Conservation (phyloP, 2,329 filamentous ascomycete genomes). For the Sclerotinia nivalis region DNA sequence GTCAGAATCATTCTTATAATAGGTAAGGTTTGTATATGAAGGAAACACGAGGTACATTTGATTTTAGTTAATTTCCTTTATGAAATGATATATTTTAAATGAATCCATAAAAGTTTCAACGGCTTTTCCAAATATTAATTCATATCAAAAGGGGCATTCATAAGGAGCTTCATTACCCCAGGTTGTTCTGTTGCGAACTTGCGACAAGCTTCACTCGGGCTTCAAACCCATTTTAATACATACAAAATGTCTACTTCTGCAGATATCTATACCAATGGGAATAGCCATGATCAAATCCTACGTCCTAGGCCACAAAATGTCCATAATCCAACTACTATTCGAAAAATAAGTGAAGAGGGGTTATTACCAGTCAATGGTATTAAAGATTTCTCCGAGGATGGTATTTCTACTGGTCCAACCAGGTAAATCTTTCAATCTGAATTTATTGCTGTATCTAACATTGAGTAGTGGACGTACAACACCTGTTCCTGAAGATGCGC, state of each 20-base stretch:
- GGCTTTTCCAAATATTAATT: constrained; percentile 1
- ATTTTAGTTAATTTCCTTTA: background rate
- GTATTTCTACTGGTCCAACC: constrained; percentile 28
- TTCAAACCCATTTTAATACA: background rate
- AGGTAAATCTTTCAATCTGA: background rate
- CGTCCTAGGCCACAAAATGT: constrained; percentile 38
- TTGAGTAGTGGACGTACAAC: constrained; percentile 72
- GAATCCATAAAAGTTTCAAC: background rate
- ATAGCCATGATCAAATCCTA: constrained; percentile 40
- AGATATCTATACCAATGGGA: constrained; percentile 34
- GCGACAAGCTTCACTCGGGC: constrained; percentile 1
- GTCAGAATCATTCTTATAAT: background rate
- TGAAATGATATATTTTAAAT: constrained; percentile 18
- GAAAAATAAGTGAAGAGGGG: constrained; percentile 35
- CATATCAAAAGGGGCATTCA: constrained; percentile 22
- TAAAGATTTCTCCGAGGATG: constrained; percentile 30
- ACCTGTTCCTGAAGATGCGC: constrained; percentile 83
- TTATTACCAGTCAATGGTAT: constrained; percentile 26
- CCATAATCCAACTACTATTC: constrained; percentile 35
- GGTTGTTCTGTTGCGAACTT: background rate
- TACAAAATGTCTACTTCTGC: constrained; percentile 38
- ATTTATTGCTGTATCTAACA: constrained; percentile 24
- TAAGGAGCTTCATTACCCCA: constrained; percentile 13
- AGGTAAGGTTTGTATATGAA: background rate
- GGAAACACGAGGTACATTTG: background rate